Evolutionary conservation across 108 stramenopile species (phyloP), one percentile per base, ranked within the genome.

Genomic region (Discostella stelligeroides): DNA sequence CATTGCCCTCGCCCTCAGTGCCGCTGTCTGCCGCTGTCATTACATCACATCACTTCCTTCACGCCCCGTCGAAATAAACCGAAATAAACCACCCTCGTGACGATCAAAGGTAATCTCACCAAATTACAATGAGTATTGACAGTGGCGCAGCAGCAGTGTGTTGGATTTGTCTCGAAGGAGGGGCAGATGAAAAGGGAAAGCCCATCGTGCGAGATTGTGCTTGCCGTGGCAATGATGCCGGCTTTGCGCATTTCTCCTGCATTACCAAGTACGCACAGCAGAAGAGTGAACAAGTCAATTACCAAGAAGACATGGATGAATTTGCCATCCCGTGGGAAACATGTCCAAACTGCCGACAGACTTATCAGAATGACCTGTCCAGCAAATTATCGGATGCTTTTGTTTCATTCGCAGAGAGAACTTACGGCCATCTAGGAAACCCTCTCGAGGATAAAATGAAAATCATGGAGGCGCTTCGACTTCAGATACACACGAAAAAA

Each of bases 81-180:
- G n/a, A n/a, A n/a, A n/a, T n/a, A n/a, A n/a, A n/a, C n/a, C n/a
- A n/a, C n/a, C n/a, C n/a, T n/a, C n/a, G n/a, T n/a, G n/a, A n/a
- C n/a, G n/a, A n/a, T n/a, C n/a, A n/a, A n/a, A n/a, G n/a, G n/a
- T n/a, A n/a, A n/a, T n/a, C n/a, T n/a, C n/a, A n/a, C n/a, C n/a
- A n/a, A n/a, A n/a, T n/a, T n/a, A n/a, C 43, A 4, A n/a, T 45
- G 43, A n/a, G 9, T n/a, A 11, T 51, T 23, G 15, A 37, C 28
- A 18, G 6, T 2, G 60, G 41, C 43, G 55, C 56, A 53, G n/a
- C n/a, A n/a, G n/a, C n/a, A n/a, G 49, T 11, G 9, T 68, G 67
- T 40, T 68, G 67, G 67, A 24, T 68, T 18, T 68, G 67, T 28
- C 60, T 61, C 1, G 67, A 34, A 6, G 67, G 61, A 43, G 67